Conservation (phyloP, 2,329 filamentous ascomycete genomes). For the Sarocladium strictum region DNA sequence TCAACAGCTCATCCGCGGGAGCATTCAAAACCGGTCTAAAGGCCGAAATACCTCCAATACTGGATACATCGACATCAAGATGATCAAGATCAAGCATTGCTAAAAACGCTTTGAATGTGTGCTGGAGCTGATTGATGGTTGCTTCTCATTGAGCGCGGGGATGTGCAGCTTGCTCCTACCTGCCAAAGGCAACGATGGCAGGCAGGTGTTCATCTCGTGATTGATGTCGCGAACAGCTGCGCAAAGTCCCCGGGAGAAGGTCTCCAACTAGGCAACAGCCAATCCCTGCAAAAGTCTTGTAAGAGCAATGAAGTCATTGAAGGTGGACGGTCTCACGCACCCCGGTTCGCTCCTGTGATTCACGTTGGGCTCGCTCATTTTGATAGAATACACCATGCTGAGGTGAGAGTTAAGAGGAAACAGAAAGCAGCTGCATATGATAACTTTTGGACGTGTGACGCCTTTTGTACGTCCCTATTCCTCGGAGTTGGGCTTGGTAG, state of each 20-base stretch:
- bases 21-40: conserved; percentile 9
- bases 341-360: neutral
- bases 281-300: conserved; percentile 11
- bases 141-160: conserved; percentile 26
- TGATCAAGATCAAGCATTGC: conserved; percentile 25
- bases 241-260: conserved; percentile 12
- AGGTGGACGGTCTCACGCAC: neutral
- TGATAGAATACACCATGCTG: too few species aligned
- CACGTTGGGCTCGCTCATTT: neutral
- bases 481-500: too few species aligned
- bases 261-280: conserved; percentile 12
- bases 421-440: too few species aligned
- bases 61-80: conserved; percentile 48
- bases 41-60: conserved; percentile 30
- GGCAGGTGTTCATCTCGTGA: conserved; percentile 19
- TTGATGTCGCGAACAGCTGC: conserved; percentile 31
- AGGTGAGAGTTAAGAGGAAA: too few species aligned
- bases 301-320: neutral
- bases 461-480: too few species aligned
- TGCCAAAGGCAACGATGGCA: conserved; percentile 29
- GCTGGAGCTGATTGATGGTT: conserved; percentile 19
- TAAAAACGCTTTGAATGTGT: conserved; percentile 17
- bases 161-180: conserved; percentile 30
- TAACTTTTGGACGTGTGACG: too few species aligned
- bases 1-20: conserved; percentile 2